Percentiles rank a stretch among this genome's conserved stretches.
phyloP scores from a whole-genome alignment of 768 basidiomycete genomes.

The Austroboletus eburneus region DNA sequence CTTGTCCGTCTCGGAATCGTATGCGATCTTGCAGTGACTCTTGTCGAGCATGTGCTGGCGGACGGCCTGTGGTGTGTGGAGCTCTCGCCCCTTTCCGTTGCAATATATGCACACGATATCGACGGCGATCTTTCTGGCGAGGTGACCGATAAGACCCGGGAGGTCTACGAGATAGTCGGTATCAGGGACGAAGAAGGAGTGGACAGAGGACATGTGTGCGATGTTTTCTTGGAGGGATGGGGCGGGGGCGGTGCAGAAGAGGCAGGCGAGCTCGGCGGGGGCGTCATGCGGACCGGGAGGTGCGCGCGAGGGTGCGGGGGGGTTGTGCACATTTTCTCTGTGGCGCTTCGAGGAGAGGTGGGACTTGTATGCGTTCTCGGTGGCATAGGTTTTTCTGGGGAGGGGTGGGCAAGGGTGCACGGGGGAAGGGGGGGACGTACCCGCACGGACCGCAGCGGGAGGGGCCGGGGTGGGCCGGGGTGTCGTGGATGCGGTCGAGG shows the following conservation, averaged over 20 bases:
- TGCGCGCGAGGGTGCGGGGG: constrained; percentile 15
- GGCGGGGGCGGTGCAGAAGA: constrained; percentile 71
- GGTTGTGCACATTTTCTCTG: constrained; percentile 66
- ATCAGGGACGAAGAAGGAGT: constrained; percentile 97
- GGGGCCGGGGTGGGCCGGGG: constrained; percentile 53
- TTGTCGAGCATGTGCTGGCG: constrained; percentile 97
- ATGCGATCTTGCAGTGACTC: constrained; percentile 93
- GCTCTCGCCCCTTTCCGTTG: constrained; percentile 76
- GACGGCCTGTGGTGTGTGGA: constrained; percentile 80
- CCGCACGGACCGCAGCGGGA: constrained; percentile 72
- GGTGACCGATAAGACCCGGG: constrained; percentile 73
- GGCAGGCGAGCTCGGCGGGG: constrained; percentile 52
- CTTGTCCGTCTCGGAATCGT: constrained; percentile 73
- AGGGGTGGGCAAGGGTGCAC: background rate
- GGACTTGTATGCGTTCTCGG: constrained; percentile 83
- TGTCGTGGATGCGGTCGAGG: constrained; percentile 67
- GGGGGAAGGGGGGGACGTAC: constrained; percentile 43
- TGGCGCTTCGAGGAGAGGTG: constrained; percentile 91
- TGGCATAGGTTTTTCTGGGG: constrained; percentile 79
- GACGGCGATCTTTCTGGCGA: constrained; percentile 92
- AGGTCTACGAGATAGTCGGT: constrained; percentile 85
- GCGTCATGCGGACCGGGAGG: background rate
- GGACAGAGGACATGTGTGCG: constrained; percentile 78
- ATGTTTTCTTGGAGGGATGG: constrained; percentile 61
- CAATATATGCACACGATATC: constrained; percentile 93